Evolutionary conservation across 1,284 basidiomycete genomes (phyloP), one percentile per base, ranked within the genome.

Genomic region (Schizophyllum amplum): DNA sequence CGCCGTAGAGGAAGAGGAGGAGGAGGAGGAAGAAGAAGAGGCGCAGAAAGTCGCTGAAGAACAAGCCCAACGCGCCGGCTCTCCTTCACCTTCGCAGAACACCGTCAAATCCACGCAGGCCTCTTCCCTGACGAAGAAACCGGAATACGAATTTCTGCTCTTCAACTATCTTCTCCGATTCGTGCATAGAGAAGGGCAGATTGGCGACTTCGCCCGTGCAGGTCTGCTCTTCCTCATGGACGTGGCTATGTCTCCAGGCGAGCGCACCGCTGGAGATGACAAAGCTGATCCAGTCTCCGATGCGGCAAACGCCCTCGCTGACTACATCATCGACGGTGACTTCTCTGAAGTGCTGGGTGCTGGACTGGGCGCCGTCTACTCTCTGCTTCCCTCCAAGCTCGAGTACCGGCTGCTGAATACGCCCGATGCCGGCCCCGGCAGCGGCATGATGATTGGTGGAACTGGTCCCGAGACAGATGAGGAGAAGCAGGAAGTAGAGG

Each of bases 101-200:
- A 85, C 84, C 1, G 73, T 82, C 42, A 83, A 77, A 47, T 80
- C 80, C 11, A 75, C 73, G 2, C 76, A 76, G 15, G 68, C 70
- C 22, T 71, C 75, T 11, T 71, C 78, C 3, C 59, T 68, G 1
- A 69, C 71, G 22, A 84, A 82, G 65, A 90, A 90, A 67, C 74
- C 86, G n/a, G 91, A 94, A 72, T 95, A 95, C 65, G 94, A 97
- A 67, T 97, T 96, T 66, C 80, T 96, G 9, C 77, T 97, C 11
- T 98, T 98, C 78, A 93, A 95, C 63, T 97, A 97, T 67, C 84
- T 99, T 33, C 83, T 98, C 20, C 92, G 94, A 2, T 98, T 95
- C 67, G 90, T 94, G 21, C 96, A 98, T 68, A 84, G 94, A 55
- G 95, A 98, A 73, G 94, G 94, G 24, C 83, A 89, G 26, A 94